Percentiles rank a stretch among this genome's conserved stretches.
Evolutionary conservation across 345 rosid species (phyloP).

Genomic region (Pistacia atlantica): DNA sequence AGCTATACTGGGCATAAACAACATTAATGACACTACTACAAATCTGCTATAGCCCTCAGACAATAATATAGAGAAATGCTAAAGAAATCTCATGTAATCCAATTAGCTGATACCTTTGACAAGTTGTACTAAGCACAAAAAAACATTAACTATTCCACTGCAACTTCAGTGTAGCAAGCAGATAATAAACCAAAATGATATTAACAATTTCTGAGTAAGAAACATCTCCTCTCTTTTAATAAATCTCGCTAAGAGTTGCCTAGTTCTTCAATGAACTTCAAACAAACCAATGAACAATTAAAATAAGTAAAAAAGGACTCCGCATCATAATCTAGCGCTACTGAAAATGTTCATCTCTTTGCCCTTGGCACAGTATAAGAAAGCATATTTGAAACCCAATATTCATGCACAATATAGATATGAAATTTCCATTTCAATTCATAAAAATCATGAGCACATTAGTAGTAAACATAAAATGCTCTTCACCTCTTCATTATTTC

Average conservation of each 20-base stretch:
- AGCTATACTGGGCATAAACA: too few species aligned
- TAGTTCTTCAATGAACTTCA: neutral
- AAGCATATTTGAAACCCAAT: neutral
- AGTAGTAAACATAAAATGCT: neutral
- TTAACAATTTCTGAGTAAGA: neutral
- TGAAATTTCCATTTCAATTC: neutral
- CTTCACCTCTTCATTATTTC: slow-evolving; percentile 74
- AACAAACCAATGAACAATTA: neutral
- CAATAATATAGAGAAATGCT: too few species aligned
- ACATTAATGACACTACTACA: too few species aligned
- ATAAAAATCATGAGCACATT: neutral
- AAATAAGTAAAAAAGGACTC: neutral
- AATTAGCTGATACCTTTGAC: slow-evolving; percentile 7
- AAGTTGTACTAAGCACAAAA: neutral
- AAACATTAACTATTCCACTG: neutral
- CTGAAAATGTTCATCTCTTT: neutral
- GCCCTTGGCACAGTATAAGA: neutral
- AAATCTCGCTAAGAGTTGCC: neutral
- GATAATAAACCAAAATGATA: neutral
- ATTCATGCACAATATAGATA: slow-evolving; percentile 1
- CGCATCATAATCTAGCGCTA: neutral
- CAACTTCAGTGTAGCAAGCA: too few species aligned
- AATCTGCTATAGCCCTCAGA: too few species aligned
- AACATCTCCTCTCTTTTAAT: neutral
- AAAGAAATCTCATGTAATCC: slow-evolving; percentile 1